phyloP scores from a whole-genome alignment of 2,329 filamentous ascomycete species.

The Paraphaeosphaeria minitans region DNA sequence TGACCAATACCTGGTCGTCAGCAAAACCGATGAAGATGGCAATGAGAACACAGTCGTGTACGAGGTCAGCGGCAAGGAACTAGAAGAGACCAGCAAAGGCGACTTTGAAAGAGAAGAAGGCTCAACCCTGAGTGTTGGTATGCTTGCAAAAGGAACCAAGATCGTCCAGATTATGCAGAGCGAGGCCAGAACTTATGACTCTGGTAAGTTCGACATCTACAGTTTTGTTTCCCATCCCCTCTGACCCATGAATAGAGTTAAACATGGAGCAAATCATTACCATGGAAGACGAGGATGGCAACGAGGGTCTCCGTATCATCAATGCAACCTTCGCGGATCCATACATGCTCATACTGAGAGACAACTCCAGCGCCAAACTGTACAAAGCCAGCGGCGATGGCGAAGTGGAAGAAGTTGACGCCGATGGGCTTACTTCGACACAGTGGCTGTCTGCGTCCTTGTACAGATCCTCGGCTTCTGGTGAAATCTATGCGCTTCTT shows the following conservation, averaged over 20 bases:
- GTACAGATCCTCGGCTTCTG: slow-evolving; percentile 67
- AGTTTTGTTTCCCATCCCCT: neutral
- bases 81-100: slow-evolving; percentile 77
- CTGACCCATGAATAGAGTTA: slow-evolving; percentile 63
- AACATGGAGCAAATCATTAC: slow-evolving; percentile 89
- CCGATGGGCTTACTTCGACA: slow-evolving; percentile 62
- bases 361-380: slow-evolving; percentile 80
- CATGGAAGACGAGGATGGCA: slow-evolving; percentile 82
- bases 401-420: slow-evolving; percentile 82
- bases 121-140: slow-evolving; percentile 82
- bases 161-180: slow-evolving; percentile 87
- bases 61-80: slow-evolving; percentile 71
- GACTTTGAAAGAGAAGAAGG: slow-evolving; percentile 93
- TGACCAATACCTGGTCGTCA: slow-evolving; percentile 82
- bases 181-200: slow-evolving; percentile 89
- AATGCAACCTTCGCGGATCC: slow-evolving; percentile 86
- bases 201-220: slow-evolving; percentile 62
- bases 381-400: slow-evolving; percentile 79
- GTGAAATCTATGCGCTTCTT: slow-evolving; percentile 74
- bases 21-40: slow-evolving; percentile 67
- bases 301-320: slow-evolving; percentile 76
- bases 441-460: slow-evolving; percentile 86
- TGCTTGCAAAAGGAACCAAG: slow-evolving; percentile 77
- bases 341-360: slow-evolving; percentile 80
- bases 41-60: slow-evolving; percentile 82